Conservation (phyloP, 1,284 basidiomycete genomes). For the Cutaneotrichosporon arboriforme region DNA sequence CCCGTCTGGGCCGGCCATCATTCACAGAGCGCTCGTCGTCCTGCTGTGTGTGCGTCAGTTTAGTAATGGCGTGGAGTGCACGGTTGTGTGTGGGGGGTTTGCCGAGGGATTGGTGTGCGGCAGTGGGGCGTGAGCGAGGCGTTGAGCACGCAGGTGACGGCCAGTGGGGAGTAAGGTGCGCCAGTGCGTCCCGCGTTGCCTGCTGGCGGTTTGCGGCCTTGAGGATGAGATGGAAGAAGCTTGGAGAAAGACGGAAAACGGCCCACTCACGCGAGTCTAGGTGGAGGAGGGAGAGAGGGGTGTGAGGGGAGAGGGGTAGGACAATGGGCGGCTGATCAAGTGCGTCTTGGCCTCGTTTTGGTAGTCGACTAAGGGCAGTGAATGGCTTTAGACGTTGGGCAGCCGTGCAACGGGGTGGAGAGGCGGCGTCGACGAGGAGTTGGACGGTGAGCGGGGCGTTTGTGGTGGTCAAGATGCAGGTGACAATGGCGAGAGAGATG, state of each 20-base stretch:
- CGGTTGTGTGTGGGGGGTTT: background rate
- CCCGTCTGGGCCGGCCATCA: conserved; percentile 2
- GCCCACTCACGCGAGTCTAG: background rate
- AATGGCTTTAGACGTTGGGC: too few species aligned
- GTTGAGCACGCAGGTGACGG: too few species aligned
- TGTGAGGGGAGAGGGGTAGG: conserved; percentile 1
- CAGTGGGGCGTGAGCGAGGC: too few species aligned
- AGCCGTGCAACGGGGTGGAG: background rate
- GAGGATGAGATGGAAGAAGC: too few species aligned
- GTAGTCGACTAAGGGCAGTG: too few species aligned
- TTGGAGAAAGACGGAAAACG: background rate
- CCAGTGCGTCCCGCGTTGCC: too few species aligned
- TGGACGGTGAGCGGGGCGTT: background rate
- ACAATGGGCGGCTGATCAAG: background rate
- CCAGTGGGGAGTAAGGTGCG: too few species aligned
- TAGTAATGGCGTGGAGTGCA: background rate
- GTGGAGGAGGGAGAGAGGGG: conserved; percentile 1
- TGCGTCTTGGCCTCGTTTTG: too few species aligned
- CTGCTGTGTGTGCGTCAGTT: background rate
- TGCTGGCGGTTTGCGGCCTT: too few species aligned
- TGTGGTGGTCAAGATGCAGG: too few species aligned
- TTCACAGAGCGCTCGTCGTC: background rate
- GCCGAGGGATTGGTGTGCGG: too few species aligned
- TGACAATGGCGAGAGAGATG: too few species aligned
- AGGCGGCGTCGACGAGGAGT: background rate